A percentile compares a stretch with the other conserved stretches of the same genome.
These are phyloP conservation scores for Fomitopsis pulvina DNA, from an alignment of 768 basidiomycete genomes.

Conservation along the genomic window DNA sequence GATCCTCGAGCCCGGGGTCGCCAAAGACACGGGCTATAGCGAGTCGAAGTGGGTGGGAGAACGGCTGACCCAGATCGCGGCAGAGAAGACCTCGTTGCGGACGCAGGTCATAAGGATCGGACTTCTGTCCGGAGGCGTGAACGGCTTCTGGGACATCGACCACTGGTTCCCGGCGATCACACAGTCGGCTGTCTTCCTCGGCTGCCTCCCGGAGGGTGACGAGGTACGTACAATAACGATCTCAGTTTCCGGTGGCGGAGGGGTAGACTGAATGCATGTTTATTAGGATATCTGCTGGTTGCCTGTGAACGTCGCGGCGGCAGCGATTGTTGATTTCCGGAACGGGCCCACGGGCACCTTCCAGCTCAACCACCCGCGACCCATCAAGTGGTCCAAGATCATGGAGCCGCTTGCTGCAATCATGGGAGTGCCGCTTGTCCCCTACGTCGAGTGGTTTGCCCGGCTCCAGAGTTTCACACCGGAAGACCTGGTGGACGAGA, in stretches of 20 bases:
- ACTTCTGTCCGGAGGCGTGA: conserved; percentile 33
- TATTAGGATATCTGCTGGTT: no score
- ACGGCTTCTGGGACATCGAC: conserved; percentile 34
- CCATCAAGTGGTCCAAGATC: conserved; percentile 15
- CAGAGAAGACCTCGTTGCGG: conserved; percentile 21
- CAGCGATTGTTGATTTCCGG: no score
- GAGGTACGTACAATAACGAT: not conserved
- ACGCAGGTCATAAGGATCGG: conserved; percentile 34
- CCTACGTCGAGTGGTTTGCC: conserved; percentile 18
- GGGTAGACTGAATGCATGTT: no score
- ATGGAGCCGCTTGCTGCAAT: conserved; percentile 12
- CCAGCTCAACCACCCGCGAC: conserved; percentile 20
- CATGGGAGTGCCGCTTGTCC: conserved; percentile 14
- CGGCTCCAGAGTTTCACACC: conserved; percentile 3
- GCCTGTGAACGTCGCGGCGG: no score
- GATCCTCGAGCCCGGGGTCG: not conserved
- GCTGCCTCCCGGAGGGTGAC: conserved; percentile 6
- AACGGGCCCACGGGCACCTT: conserved; percentile 3
- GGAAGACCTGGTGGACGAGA: no score
- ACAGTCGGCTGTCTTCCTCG: conserved; percentile 9
- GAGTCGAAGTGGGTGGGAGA: conserved; percentile 35
- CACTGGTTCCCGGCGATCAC: conserved; percentile 41
- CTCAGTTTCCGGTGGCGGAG: no score
- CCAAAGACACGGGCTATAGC: conserved; percentile 25
- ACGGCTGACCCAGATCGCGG: conserved; percentile 25